phyloP scores from a whole-genome alignment of 345 rosid species.

The Pugionium dolabratum region DNA sequence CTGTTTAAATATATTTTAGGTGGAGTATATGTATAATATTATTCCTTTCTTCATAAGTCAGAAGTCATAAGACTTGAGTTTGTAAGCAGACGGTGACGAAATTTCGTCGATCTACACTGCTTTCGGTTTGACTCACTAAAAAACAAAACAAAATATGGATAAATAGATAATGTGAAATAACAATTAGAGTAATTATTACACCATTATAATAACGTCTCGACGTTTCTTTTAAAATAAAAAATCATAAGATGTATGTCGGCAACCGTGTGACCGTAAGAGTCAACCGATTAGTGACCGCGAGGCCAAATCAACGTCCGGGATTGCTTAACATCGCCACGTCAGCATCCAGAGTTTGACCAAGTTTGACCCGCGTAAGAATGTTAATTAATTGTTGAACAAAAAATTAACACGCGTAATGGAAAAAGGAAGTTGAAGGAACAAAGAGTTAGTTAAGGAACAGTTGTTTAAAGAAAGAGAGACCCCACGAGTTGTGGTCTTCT shows the following conservation, averaged over 20 bases:
- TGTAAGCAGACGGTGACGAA: background rate
- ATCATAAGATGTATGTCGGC: slow-evolving; percentile 23
- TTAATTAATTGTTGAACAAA: background rate
- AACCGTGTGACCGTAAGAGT: slow-evolving; percentile 12
- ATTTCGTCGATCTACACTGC: background rate
- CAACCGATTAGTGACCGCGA: background rate
- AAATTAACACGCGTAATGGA: slow-evolving; percentile 25
- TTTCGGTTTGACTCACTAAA: background rate
- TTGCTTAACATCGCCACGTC: background rate
- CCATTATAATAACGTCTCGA: slow-evolving; percentile 2
- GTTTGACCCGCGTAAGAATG: slow-evolving; percentile 16
- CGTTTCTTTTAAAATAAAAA: background rate
- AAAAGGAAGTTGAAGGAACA: slow-evolving; percentile 23
- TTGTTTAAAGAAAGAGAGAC: slow-evolving; percentile 17
- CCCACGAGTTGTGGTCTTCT: slow-evolving; percentile 26
- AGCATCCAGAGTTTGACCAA: background rate
- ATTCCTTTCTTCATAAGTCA: too few relatives aligned
- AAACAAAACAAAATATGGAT: background rate
- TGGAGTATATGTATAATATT: too few relatives aligned
- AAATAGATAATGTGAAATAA: slow-evolving; percentile 7
- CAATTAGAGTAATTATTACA: background rate
- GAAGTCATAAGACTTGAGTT: background rate
- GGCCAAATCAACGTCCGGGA: slow-evolving; percentile 18
- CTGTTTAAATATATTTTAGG: background rate
- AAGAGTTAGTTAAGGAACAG: slow-evolving; percentile 35